Conservation (phyloP, 768 basidiomycete species). For the Boletus huronensis region DNA sequence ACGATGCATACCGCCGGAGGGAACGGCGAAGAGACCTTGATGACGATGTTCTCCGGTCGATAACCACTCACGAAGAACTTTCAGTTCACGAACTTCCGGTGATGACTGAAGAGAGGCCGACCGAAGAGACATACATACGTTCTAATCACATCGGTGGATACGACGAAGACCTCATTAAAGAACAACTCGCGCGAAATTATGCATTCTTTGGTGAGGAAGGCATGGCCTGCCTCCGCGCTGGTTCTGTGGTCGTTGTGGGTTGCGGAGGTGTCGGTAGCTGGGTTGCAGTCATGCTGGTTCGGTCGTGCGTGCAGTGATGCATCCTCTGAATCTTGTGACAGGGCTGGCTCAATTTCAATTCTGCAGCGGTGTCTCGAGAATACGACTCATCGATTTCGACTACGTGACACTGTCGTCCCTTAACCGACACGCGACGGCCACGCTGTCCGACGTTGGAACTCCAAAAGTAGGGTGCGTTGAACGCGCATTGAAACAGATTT, state of each 20-base stretch:
- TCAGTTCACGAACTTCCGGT: neutral
- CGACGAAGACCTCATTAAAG: conserved; percentile 78
- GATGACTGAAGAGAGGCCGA: conserved; percentile 1
- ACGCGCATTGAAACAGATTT: conserved; percentile 62
- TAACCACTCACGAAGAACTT: conserved; percentile 29
- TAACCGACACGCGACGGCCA: conserved; percentile 91
- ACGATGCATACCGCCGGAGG: conserved; percentile 46
- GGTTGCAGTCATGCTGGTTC: conserved; percentile 89
- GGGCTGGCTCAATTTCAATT: neutral
- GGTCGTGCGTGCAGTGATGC: conserved; percentile 60
- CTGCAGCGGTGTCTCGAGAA: conserved; percentile 65
- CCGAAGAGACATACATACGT: conserved; percentile 18
- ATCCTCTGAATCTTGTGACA: neutral
- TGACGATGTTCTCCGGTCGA: conserved; percentile 53
- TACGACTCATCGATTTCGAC: conserved; percentile 92
- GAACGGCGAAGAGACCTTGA: conserved; percentile 53
- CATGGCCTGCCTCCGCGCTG: conserved; percentile 72
- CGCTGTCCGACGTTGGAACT: conserved; percentile 85
- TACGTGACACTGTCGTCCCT: conserved; percentile 92
- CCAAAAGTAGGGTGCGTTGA: conserved; percentile 85
- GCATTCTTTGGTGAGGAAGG: conserved; percentile 90
- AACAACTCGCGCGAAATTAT: conserved; percentile 92
- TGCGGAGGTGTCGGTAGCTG: conserved; percentile 97
- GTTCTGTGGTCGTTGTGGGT: conserved; percentile 84
- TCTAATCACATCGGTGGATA: conserved; percentile 37